Conservation (phyloP, 768 basidiomycete genomes). For the Antrodiella citrinella region DNA sequence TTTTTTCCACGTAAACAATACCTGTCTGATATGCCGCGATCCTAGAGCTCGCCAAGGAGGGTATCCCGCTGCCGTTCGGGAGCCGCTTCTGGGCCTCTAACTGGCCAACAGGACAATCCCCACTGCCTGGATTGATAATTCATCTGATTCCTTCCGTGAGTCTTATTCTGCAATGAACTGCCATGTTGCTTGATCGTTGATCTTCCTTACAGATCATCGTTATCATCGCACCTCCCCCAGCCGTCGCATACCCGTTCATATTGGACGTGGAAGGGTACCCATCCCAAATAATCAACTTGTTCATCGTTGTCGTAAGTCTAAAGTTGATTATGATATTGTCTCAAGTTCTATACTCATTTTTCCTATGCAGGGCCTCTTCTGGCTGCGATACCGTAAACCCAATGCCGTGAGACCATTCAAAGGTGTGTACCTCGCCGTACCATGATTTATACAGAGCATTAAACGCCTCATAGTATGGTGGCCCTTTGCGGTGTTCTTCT, state of each 20-base stretch:
- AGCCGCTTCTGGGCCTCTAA: slow-evolving; percentile 56
- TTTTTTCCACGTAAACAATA: no score
- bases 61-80: slow-evolving; percentile 51
- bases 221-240: slow-evolving; percentile 45
- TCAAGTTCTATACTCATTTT: no score
- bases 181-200: no score
- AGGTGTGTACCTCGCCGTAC: slow-evolving; percentile 22
- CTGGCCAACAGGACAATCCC: slow-evolving; percentile 51
- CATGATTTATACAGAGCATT: neutral
- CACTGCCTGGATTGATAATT: slow-evolving; percentile 46
- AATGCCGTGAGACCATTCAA: slow-evolving; percentile 44
- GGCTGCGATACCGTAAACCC: slow-evolving; percentile 44
- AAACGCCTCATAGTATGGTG: slow-evolving; percentile 35
- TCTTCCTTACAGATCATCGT: slow-evolving; percentile 44
- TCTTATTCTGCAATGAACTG: neutral
- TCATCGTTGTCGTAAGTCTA: slow-evolving; percentile 42
- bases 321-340: no score
- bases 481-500: slow-evolving; percentile 47
- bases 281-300: slow-evolving; percentile 45
- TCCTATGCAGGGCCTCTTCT: slow-evolving; percentile 37
- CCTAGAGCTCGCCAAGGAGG: slow-evolving; percentile 49
- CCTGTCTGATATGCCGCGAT: neutral
- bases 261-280: slow-evolving; percentile 50
- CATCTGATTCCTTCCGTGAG: slow-evolving; percentile 45
- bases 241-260: slow-evolving; percentile 53